These are phyloP conservation scores for Pyrenula aspistea DNA, from an alignment of 495 filamentous ascomycete genomes.

Conservation along the genomic window DNA sequence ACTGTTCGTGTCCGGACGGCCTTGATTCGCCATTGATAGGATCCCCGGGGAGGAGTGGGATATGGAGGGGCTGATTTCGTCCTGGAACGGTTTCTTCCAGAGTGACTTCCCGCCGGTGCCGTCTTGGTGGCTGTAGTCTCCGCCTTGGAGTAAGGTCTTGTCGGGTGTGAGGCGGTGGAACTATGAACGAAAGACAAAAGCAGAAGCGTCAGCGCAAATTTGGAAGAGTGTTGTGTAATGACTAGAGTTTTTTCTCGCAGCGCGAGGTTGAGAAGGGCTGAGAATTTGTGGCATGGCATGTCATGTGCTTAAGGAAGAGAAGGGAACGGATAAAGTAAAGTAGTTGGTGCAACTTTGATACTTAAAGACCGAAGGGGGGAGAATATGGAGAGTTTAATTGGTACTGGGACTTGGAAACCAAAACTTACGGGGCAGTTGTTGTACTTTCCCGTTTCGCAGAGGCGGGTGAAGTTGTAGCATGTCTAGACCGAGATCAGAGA, in stretches of 20 bases:
- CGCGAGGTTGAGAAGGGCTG: too few relatives aligned
- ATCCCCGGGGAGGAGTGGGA: slow-evolving; percentile 29
- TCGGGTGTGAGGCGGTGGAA: slow-evolving; percentile 19
- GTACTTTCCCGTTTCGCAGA: background rate
- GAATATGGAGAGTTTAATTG: too few relatives aligned
- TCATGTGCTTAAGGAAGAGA: too few relatives aligned
- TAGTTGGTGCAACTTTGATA: too few relatives aligned
- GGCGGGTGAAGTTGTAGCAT: background rate
- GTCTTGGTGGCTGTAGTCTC: slow-evolving; percentile 13
- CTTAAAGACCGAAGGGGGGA: too few relatives aligned
- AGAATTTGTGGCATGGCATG: too few relatives aligned
- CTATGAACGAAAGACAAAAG: slow-evolving; percentile 4
- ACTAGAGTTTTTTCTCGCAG: too few relatives aligned
- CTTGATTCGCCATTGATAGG: slow-evolving; percentile 20
- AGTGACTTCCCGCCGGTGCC: slow-evolving; percentile 13
- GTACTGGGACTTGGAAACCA: too few relatives aligned
- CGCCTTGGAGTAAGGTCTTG: slow-evolving; percentile 5
- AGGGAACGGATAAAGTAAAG: too few relatives aligned
- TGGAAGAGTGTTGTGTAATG: background rate
- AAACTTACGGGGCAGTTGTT: background rate
- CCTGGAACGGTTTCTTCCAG: slow-evolving; percentile 13
- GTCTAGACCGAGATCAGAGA: too few relatives aligned
- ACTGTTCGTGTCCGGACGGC: slow-evolving; percentile 15
- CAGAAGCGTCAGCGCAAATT: slow-evolving; percentile 9
- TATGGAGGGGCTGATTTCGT: slow-evolving; percentile 24